Conservation (phyloP, 345 rosid genomes). For the Combretum micranthum region DNA sequence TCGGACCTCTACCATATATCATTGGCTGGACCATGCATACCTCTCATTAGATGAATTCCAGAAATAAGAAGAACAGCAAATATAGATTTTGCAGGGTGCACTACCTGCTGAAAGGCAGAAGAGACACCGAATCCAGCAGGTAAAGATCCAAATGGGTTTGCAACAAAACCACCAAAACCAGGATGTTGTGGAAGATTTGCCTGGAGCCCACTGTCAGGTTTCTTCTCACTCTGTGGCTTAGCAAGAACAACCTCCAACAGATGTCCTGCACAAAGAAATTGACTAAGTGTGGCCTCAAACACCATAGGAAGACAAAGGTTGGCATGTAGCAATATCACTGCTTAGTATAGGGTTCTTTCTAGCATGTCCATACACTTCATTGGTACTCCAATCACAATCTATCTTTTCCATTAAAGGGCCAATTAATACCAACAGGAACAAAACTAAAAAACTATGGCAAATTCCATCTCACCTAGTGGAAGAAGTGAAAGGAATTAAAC, state of each 20-base stretch:
- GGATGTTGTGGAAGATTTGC: slow-evolving; percentile 42
- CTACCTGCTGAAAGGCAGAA: slow-evolving; percentile 66
- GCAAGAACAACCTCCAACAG: slow-evolving; percentile 88
- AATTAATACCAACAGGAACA: no score
- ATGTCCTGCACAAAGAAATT: slow-evolving; percentile 47
- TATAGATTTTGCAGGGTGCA: not conserved
- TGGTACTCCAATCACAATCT: no score
- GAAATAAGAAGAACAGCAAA: slow-evolving; percentile 4
- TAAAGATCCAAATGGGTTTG: slow-evolving; percentile 56
- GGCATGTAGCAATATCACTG: no score
- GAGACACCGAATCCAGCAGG: slow-evolving; percentile 67
- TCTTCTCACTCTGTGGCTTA: slow-evolving; percentile 86
- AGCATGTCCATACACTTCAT: not conserved
- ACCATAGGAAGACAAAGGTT: no score
- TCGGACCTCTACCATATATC: slow-evolving; percentile 91
- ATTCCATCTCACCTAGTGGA: no score
- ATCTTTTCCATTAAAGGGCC: no score
- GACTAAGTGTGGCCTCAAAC: not conserved
- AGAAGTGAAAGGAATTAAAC: no score
- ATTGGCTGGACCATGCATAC: slow-evolving; percentile 55
- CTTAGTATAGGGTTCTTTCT: not conserved
- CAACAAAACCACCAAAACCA: slow-evolving; percentile 70
- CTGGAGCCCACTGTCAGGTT: slow-evolving; percentile 51
- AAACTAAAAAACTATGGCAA: no score
- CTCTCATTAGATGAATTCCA: slow-evolving; percentile 6